Percentiles rank a stretch among this genome's conserved stretches.
Conservation (phyloP, 306 rosid genomes). For the Quercus rubra region DNA sequence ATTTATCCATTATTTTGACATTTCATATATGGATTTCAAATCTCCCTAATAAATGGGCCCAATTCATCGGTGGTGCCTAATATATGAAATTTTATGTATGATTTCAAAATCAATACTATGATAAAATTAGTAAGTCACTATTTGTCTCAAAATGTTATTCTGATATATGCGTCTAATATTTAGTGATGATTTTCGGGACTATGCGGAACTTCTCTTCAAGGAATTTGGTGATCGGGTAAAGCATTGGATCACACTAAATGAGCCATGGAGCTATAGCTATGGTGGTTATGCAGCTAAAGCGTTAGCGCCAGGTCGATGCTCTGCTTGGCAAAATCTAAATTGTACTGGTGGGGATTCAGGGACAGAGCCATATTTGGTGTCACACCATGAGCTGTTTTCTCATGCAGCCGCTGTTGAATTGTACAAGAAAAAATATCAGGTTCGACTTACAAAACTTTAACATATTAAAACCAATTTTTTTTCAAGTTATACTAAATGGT, state of each 20-base stretch:
- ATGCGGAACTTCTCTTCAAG: too few relatives aligned
- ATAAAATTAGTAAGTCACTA: too few relatives aligned
- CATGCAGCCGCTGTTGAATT: constrained; percentile 17
- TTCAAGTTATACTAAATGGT: neutral
- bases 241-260: constrained; percentile 33
- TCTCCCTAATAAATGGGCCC: too few relatives aligned
- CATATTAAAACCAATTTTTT: neutral
- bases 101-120: too few relatives aligned
- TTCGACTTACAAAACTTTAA: neutral
- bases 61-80: too few relatives aligned
- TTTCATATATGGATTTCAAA: too few relatives aligned
- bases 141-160: too few relatives aligned
- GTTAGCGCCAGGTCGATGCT: constrained; percentile 29
- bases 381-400: constrained; percentile 27
- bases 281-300: constrained; percentile 9
- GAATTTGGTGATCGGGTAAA: constrained; percentile 2
- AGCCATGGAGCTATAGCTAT: constrained; percentile 10
- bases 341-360: constrained; percentile 27
- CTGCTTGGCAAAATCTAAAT: constrained; percentile 8
- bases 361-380: constrained; percentile 32
- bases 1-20: too few relatives aligned
- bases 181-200: too few relatives aligned
- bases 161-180: neutral
- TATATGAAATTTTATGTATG: too few relatives aligned
- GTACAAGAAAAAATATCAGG: constrained; percentile 18